These are phyloP conservation scores for Hypoxylon sp. DNA, from an alignment of 2,329 filamentous ascomycete species.

Conservation along the genomic window DNA sequence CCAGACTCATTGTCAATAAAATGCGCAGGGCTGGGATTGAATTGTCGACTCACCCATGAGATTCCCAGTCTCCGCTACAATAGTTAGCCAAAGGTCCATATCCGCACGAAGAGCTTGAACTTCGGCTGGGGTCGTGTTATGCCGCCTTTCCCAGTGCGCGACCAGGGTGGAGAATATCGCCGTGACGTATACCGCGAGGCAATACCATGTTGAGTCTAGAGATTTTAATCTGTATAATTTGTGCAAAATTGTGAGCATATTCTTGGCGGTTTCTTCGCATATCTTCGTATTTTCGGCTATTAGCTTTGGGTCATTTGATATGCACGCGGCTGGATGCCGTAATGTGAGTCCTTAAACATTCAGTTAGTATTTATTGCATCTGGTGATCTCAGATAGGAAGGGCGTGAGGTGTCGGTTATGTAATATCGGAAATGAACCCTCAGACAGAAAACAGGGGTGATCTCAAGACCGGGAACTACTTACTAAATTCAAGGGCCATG, in stretches of 20 bases:
- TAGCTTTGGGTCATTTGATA: slow-evolving; percentile 67
- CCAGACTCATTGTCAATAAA: slow-evolving; percentile 34
- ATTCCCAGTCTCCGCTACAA: slow-evolving; percentile 76
- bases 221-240: slow-evolving; percentile 75
- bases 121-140: slow-evolving; percentile 70
- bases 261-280: slow-evolving; percentile 75
- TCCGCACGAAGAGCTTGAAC: slow-evolving; percentile 74
- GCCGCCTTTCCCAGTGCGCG: slow-evolving; percentile 76
- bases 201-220: slow-evolving; percentile 85
- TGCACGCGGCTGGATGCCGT: slow-evolving; percentile 73
- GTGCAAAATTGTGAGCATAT: slow-evolving; percentile 73
- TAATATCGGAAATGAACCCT: background rate
- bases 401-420: background rate
- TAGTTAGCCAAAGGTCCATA: slow-evolving; percentile 78
- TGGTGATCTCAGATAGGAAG: background rate
- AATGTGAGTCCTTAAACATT: slow-evolving; percentile 62
- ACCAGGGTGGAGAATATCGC: slow-evolving; percentile 82
- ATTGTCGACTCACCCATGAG: slow-evolving; percentile 71
- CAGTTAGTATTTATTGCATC: slow-evolving; percentile 18
- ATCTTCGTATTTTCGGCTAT: slow-evolving; percentile 75
- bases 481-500: slow-evolving; percentile 69
- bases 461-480: slow-evolving; percentile 2
- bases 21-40: background rate
- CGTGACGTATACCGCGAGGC: slow-evolving; percentile 78
- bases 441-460: background rate